Conservation (phyloP, 345 rosid genomes). For the Eucalyptus caleyi region DNA sequence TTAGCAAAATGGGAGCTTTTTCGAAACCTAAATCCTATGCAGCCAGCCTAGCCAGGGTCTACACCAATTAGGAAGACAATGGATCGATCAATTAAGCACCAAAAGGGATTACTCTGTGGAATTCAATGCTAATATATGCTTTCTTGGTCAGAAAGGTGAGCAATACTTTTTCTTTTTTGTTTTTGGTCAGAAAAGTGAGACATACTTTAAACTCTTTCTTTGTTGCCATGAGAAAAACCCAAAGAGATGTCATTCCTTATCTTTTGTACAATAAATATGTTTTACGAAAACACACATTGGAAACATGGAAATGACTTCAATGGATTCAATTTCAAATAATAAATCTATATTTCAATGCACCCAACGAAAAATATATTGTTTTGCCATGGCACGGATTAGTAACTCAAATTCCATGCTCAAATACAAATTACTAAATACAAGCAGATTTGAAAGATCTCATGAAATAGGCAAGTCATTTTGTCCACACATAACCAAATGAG, state of each 20-base stretch:
- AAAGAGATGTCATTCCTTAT: background rate
- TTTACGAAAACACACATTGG: background rate
- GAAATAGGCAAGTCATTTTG: rapidly evolving
- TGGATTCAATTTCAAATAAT: background rate
- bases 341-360: background rate
- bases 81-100: background rate
- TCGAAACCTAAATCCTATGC: background rate
- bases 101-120: background rate
- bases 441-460: background rate
- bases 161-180: background rate
- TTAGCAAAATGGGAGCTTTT: background rate
- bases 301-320: background rate
- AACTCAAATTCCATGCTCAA: background rate
- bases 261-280: background rate
- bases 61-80: background rate
- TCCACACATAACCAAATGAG: rapidly evolving
- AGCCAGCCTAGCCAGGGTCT: background rate
- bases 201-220: background rate
- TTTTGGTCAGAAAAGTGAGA: background rate
- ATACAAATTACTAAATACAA: rapidly evolving
- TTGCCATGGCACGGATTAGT: rapidly evolving
- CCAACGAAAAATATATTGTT: rapidly evolving
- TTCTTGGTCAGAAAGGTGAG: background rate
- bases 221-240: background rate
- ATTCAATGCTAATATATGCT: background rate